Percentiles rank a stretch among this genome's conserved stretches.
phyloP scores from a whole-genome alignment of 164 flowering plant genomes.

The Saururus chinensis region DNA sequence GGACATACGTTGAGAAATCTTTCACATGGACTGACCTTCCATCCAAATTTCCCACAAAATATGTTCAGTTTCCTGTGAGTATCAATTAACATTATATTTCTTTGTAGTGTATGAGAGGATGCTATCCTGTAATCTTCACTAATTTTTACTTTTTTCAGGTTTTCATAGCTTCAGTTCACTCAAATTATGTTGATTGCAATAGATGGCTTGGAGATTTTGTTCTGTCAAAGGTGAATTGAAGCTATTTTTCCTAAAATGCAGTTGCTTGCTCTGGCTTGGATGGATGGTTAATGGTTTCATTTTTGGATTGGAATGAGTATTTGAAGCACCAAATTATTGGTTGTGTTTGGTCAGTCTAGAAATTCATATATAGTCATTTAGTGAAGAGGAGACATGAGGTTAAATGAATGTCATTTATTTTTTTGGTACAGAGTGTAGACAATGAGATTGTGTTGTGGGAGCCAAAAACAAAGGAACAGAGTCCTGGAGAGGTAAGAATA shows the following conservation, averaged over 20 bases:
- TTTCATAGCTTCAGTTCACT: slow-evolving; percentile 77
- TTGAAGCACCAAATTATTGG: too few relatives aligned
- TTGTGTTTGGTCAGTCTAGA: background rate
- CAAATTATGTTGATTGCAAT: slow-evolving; percentile 95
- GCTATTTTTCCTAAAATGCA: background rate
- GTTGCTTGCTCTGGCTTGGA: background rate
- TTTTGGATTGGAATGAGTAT: too few relatives aligned
- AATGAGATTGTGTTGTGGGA: slow-evolving; percentile 96
- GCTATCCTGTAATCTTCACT: background rate
- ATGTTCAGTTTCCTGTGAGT: slow-evolving; percentile 95
- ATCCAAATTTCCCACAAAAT: slow-evolving; percentile 97
- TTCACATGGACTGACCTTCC: slow-evolving; percentile 97
- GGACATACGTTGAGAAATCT: slow-evolving; percentile 95
- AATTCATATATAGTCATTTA: background rate
- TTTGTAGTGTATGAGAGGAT: background rate
- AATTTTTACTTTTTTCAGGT: slow-evolving; percentile 33
- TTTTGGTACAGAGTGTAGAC: slow-evolving; percentile 74
- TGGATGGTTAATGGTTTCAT: background rate
- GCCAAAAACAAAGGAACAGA: slow-evolving; percentile 80
- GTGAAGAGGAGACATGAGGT: background rate
- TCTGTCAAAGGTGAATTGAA: slow-evolving; percentile 69
- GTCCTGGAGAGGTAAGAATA: slow-evolving; percentile 73
- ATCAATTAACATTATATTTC: background rate
- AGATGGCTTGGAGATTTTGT: slow-evolving; percentile 98
- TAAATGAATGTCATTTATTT: background rate